Conservation (phyloP, 805 yeast species). For the Candida pseudoglaebosa region DNA sequence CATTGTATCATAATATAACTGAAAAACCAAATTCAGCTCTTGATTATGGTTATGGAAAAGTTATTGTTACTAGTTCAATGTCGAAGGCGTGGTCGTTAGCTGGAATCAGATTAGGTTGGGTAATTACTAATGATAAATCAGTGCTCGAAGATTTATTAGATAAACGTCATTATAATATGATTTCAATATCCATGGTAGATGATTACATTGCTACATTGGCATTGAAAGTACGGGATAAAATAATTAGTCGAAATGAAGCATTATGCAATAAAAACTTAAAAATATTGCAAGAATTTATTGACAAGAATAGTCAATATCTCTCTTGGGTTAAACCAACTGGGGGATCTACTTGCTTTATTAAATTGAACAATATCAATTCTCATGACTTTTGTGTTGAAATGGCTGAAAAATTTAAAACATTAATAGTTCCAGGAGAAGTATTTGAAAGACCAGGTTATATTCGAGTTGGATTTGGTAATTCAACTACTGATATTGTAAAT, state of each 20-base stretch:
- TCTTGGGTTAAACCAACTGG: slow-evolving; percentile 43
- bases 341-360: slow-evolving; percentile 46
- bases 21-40: slow-evolving; percentile 37
- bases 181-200: slow-evolving; percentile 45
- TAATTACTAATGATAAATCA: slow-evolving; percentile 31
- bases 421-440: slow-evolving; percentile 49
- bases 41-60: slow-evolving; percentile 36
- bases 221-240: slow-evolving; percentile 25
- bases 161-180: slow-evolving; percentile 49
- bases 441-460: slow-evolving; percentile 41
- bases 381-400: slow-evolving; percentile 30
- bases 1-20: slow-evolving; percentile 40
- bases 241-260: slow-evolving; percentile 37
- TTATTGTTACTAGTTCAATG: slow-evolving; percentile 46
- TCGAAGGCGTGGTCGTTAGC: slow-evolving; percentile 55
- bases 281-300: slow-evolving; percentile 30
- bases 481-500: slow-evolving; percentile 24
- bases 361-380: slow-evolving; percentile 28
- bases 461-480: slow-evolving; percentile 49
- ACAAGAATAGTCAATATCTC: slow-evolving; percentile 25
- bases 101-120: slow-evolving; percentile 53
- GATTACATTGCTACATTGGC: slow-evolving; percentile 45
- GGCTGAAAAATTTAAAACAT: slow-evolving; percentile 28
- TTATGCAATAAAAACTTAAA: slow-evolving; percentile 37
- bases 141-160: slow-evolving; percentile 29